These are phyloP conservation scores for Kitagawia praeruptora DNA, from an alignment of 129 eudicot species.

Conservation along the genomic window DNA sequence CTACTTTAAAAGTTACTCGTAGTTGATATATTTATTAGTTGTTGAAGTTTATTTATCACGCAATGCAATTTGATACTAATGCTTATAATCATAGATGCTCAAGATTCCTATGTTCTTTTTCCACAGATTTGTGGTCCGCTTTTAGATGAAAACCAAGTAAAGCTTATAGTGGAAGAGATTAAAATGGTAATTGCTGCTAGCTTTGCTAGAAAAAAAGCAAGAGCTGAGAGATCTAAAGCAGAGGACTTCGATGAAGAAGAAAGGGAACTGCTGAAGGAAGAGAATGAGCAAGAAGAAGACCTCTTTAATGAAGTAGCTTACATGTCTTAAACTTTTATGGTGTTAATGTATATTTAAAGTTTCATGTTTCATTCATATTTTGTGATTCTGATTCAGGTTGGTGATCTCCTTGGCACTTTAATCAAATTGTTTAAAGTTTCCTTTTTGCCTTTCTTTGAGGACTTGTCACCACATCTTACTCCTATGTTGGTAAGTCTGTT, in stretches of 20 bases:
- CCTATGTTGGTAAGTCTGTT: conserved; percentile 78
- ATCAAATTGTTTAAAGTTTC: conserved; percentile 49
- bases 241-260: conserved; percentile 99
- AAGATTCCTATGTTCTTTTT: neutral
- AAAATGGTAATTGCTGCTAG: conserved; percentile 86
- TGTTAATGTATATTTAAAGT: conserved; percentile 1
- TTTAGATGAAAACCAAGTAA: conserved; percentile 78
- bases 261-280: conserved; percentile 83
- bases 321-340: neutral
- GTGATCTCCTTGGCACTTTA: conserved; percentile 67
- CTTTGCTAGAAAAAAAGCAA: conserved; percentile 64
- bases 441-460: conserved; percentile 58
- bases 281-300: conserved; percentile 96
- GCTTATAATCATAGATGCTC: neutral
- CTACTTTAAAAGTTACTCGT: neutral
- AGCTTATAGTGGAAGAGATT: conserved; percentile 83
- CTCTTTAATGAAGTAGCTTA: conserved; percentile 72
- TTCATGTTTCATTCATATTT: neutral
- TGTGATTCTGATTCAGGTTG: conserved; percentile 43
- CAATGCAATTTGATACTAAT: neutral
- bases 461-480: conserved; percentile 36
- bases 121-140: conserved; percentile 71
- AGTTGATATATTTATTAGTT: neutral
- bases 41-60: neutral
- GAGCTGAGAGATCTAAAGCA: conserved; percentile 87